Evolutionary conservation across 208 protist species (phyloP), one percentile per base, ranked within the genome.

Genomic region (Zelonia costaricensis): DNA sequence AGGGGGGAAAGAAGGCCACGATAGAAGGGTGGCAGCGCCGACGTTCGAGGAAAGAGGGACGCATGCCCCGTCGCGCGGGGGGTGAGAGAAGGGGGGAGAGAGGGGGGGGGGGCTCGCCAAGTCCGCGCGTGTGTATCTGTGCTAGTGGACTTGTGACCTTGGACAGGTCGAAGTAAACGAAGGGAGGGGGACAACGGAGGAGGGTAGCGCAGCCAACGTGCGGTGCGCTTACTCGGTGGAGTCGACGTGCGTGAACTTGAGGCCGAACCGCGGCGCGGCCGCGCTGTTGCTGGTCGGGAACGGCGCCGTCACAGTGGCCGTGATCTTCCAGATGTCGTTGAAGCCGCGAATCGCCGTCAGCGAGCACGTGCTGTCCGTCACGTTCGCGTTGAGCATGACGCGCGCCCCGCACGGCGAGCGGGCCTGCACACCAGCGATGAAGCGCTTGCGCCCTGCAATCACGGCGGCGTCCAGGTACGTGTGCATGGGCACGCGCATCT

Each of bases 301-400:
- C 18, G 74, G 64, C 0, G 60, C 47, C 4, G 80, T 84, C 57
- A 58, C 69, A n/a, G 68, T 76, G 25, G 80, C 35, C 10, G 72
- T 74, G 7, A 93, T 9, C 65, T 89, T 88, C 79, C 80, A 88
- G 4, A 80, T 83, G 43, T 80, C 76, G 33, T 61, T 59, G 20
- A 91, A 25, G 53, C 85, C 84, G n/a, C 81, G 78, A 27, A 78
- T 76, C 1, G 75, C 27, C 15, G 66, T 76, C 6, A 82, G 9
- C 5, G 75, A 85, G 45, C 51, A 72, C 6, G 55, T 82, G 44
- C 62, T 48, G 15, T 88, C 69, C 0, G 71, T 67, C 10, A 91
- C 57, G 55, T 93, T 87, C 2, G 68, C 49, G 47, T 81, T 84
- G 45, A 82, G 22, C 28, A 86, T 70, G 39, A 93, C n/a, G 27